phyloP scores from a whole-genome alignment of 768 basidiomycete genomes.

The Pholiota molesta region DNA sequence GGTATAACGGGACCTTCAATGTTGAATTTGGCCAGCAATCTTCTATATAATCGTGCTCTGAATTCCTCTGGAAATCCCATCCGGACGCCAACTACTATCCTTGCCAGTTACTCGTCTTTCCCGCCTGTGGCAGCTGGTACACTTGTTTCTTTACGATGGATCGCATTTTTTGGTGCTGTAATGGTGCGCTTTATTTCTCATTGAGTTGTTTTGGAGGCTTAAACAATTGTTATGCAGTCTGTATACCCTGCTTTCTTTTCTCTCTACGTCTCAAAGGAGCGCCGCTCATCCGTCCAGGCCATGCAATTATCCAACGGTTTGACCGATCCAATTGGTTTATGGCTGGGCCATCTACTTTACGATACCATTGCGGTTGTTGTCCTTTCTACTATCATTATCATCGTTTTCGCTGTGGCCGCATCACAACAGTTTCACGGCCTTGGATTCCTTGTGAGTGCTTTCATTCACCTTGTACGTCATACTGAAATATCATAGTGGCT shows the following conservation, averaged over 20 bases:
- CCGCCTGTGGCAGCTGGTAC: constrained; percentile 59
- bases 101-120: constrained; percentile 58
- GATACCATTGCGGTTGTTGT: constrained; percentile 64
- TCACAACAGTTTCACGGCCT: constrained; percentile 70
- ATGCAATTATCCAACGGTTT: constrained; percentile 85
- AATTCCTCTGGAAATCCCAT: constrained; percentile 47
- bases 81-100: constrained; percentile 52
- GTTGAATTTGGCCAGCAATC: constrained; percentile 70
- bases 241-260: constrained; percentile 85
- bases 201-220: not conserved
- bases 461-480: not conserved
- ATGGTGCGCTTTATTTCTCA: constrained; percentile 51
- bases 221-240: constrained; percentile 41
- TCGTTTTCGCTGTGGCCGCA: constrained; percentile 59
- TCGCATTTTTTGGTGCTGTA: constrained; percentile 70
- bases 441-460: constrained; percentile 54
- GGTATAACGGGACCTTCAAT: constrained; percentile 60
- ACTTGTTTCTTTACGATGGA: constrained; percentile 69
- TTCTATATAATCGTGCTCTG: constrained; percentile 65
- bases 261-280: constrained; percentile 75
- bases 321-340: constrained; percentile 67
- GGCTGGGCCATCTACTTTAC: constrained; percentile 80
- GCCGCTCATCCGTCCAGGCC: constrained; percentile 72
- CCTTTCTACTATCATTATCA: constrained; percentile 63
- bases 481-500: constrained; percentile 55